phyloP scores from a whole-genome alignment of 148 eudicot genomes.

The Rhododendron ovatum region DNA sequence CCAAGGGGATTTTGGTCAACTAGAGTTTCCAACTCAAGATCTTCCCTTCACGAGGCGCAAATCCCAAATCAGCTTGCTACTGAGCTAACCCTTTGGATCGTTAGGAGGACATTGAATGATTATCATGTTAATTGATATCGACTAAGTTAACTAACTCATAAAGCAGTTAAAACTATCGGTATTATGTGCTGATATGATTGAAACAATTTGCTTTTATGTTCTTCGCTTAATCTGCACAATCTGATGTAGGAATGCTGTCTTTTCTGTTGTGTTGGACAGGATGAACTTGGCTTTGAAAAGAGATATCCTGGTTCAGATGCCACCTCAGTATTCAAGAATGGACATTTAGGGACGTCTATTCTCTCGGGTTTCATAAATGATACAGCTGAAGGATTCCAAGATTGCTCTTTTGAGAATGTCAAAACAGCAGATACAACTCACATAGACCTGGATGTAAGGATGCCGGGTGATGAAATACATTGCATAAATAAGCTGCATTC shows the following conservation, averaged over 20 bases:
- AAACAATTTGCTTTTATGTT: conserved; percentile 1
- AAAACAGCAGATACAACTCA: conserved; percentile 10
- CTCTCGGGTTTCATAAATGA: conserved; percentile 21
- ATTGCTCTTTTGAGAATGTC: conserved; percentile 19
- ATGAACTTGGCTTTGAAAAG: conserved; percentile 17
- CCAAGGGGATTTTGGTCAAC: not conserved
- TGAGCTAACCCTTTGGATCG: not conserved
- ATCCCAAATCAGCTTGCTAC: not conserved
- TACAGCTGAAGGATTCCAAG: conserved; percentile 21
- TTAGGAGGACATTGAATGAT: not conserved
- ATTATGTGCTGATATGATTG: not conserved
- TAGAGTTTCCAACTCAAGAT: not conserved
- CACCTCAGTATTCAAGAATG: conserved; percentile 14
- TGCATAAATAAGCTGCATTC: conserved; percentile 3
- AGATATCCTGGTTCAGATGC: conserved; percentile 8
- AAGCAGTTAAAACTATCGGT: not conserved
- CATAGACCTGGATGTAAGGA: conserved; percentile 16
- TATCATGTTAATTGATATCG: not conserved
- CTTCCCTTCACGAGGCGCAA: not conserved
- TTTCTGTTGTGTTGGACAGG: conserved; percentile 23
- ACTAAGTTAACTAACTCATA: not conserved
- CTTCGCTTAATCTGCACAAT: not conserved
- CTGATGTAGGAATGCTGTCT: conserved; percentile 6
- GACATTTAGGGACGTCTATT: conserved; percentile 16
- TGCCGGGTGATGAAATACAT: conserved; percentile 10